Evolutionary conservation across 1,284 basidiomycete species (phyloP), one percentile per base, ranked within the genome.

Genomic region (Ceraceosorus guamensis): DNA sequence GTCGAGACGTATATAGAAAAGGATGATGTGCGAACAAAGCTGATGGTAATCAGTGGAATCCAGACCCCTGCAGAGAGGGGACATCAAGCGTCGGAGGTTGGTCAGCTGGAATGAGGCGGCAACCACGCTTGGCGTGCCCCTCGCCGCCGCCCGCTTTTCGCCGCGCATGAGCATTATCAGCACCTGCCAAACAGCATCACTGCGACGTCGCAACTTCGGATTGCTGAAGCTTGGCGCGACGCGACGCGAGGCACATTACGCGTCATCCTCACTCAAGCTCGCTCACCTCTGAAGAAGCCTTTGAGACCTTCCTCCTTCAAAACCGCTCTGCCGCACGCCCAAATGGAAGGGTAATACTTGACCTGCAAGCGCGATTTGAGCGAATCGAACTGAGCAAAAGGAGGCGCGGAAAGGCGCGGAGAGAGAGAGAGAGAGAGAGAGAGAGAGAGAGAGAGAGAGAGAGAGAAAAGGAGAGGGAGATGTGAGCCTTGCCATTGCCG

Each of bases 11-110:
- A 96, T 68, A 96, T 93, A 13, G 89, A 91, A 78, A 96, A 95
- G 49, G 89, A 92, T 39, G 87, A 85, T 82, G 78, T 79, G n/a
- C 92, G 87, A 71, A 97, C 92, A 73, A 93, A 91, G 5, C 91
- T 92, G 69, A 98, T 97, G 6, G 93, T 96, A 78, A 93, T 83
- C 54, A 97, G 82, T 34, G 93, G 93, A 67, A 97, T 90, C 82
- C 89, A 88, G 54, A 78, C 75, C 50, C 68, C 63, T 59, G 34
- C 18, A 43, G 33, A 46, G 46, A 50, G 16, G 5, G 13, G 16
- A n/a, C n/a, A n/a, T n/a, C n/a, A n/a, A n/a, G n/a, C n/a, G n/a
- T n/a, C n/a, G n/a, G n/a, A n/a, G 30, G 41, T 16, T 34, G 33
- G n/a, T 16, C n/a, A 31, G 47, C n/a, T 6, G 47, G 13, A 48